Conservation (phyloP, 257 asterid genomes). For the Leptodermis oblonga region DNA sequence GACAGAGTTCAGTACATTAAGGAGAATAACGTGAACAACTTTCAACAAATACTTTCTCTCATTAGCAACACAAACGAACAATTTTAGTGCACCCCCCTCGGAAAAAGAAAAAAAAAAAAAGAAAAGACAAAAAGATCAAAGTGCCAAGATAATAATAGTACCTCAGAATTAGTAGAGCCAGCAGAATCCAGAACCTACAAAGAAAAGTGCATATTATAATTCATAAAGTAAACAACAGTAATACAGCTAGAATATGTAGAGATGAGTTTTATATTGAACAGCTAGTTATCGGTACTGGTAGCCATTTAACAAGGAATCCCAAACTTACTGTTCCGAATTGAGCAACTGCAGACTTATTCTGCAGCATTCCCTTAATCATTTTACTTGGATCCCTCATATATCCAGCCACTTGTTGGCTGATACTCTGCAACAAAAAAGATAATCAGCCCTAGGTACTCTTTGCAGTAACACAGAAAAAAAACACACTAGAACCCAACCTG, state of each 20-base stretch:
- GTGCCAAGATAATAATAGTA: constrained; percentile 12
- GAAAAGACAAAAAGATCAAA: too few species aligned
- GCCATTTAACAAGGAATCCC: not conserved
- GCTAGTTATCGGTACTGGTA: not conserved
- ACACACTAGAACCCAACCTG: constrained; percentile 52
- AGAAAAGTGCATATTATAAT: constrained; percentile 16
- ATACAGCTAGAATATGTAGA: not conserved
- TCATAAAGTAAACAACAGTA: constrained; percentile 3
- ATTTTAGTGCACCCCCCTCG: not conserved
- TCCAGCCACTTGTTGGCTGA: constrained; percentile 83
- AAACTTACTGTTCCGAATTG: constrained; percentile 84
- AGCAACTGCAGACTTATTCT: constrained; percentile 61
- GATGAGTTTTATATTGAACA: not conserved
- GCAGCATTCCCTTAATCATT: constrained; percentile 94
- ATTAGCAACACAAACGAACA: not conserved
- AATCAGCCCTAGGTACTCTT: constrained; percentile 21
- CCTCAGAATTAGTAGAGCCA: constrained; percentile 47
- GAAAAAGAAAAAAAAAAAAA: too few species aligned
- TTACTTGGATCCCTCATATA: constrained; percentile 97
- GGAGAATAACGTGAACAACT: not conserved
- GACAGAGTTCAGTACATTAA: not conserved
- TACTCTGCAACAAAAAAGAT: constrained; percentile 49
- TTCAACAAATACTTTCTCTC: not conserved
- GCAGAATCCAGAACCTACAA: constrained; percentile 50
- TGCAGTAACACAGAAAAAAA: constrained; percentile 11